Percentiles rank a stretch among this genome's conserved stretches.
phyloP scores from a whole-genome alignment of 2,329 filamentous ascomycete genomes.

The Davidsoniella neocaledoniae region DNA sequence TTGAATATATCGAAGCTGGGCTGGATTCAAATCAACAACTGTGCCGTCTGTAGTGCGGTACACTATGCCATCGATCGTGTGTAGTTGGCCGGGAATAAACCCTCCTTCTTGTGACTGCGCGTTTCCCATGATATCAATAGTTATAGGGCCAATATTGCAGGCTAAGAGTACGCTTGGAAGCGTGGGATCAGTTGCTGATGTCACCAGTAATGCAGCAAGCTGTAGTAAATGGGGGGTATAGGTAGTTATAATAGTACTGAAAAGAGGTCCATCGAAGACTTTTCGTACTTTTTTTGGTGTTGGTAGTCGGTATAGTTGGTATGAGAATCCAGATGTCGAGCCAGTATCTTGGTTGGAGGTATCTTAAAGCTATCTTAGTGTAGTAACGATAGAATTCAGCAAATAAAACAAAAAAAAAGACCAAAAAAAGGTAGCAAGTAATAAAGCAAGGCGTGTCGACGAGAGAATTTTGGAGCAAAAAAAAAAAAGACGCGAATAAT shows the following conservation, averaged over 20 bases:
- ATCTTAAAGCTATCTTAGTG: too few relatives aligned
- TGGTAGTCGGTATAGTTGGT: too few relatives aligned
- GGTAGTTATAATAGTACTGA: too few relatives aligned
- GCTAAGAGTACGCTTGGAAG: slow-evolving; percentile 1
- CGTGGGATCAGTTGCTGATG: neutral
- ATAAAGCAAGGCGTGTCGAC: neutral
- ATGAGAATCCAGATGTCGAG: too few relatives aligned
- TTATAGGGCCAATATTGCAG: neutral
- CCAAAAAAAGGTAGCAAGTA: neutral
- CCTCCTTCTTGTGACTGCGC: slow-evolving; percentile 6
- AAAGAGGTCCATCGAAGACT: too few relatives aligned
- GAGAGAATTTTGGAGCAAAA: neutral
- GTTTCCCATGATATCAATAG: slow-evolving; percentile 3
- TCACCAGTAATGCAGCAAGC: neutral
- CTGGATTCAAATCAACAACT: slow-evolving; percentile 5
- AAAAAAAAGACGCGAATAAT: neutral
- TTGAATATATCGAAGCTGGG: neutral
- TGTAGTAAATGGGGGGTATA: neutral
- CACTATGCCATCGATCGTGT: slow-evolving; percentile 7
- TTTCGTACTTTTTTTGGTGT: too few relatives aligned
- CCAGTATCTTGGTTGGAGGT: too few relatives aligned
- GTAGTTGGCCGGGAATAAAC: slow-evolving; percentile 4
- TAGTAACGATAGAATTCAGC: neutral
- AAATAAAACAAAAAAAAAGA: neutral
- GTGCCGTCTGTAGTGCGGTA: slow-evolving; percentile 5